A percentile compares a stretch with the other conserved stretches of the same genome.
Evolutionary conservation across 2,329 filamentous ascomycete species (phyloP).

Genomic region (Pseudonectria buxi): DNA sequence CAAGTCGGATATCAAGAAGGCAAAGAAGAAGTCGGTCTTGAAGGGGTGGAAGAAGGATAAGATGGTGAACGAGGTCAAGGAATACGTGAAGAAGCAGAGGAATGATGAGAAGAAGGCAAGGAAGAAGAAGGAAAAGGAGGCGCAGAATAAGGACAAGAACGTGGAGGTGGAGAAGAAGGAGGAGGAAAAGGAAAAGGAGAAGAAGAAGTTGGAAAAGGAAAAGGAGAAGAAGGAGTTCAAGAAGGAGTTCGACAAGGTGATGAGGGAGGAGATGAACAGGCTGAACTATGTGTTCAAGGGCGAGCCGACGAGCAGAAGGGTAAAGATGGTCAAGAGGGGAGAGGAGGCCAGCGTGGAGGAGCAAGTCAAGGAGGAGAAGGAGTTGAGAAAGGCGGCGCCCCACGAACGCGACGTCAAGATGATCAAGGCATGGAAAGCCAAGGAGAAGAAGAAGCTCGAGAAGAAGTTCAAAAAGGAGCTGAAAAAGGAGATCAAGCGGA

Average conservation of each 20-base stretch:
- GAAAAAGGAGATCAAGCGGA: neutral
- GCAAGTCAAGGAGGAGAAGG: neutral
- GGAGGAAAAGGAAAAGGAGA: slow-evolving; percentile 14
- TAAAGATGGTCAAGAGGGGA: too few species aligned
- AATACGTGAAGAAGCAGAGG: slow-evolving; percentile 14
- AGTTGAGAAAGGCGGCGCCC: neutral
- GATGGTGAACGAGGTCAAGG: too few species aligned
- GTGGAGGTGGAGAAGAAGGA: slow-evolving; percentile 16
- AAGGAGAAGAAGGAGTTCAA: neutral
- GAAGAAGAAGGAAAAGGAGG: slow-evolving; percentile 21
- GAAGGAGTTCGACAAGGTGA: neutral
- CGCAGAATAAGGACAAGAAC: too few species aligned
- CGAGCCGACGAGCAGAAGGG: too few species aligned
- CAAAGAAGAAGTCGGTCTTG: neutral
- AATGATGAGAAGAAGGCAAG: slow-evolving; percentile 14
- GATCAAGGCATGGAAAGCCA: too few species aligned
- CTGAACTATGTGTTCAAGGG: too few species aligned
- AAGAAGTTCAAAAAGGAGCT: neutral
- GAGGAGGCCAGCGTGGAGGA: neutral
- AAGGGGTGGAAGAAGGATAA: neutral
- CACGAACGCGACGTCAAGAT: too few species aligned
- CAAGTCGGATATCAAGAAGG: too few species aligned
- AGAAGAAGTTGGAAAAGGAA: slow-evolving; percentile 21
- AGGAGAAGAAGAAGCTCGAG: neutral
- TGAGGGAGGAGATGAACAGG: too few species aligned